Evolutionary conservation across 73 alveolate species (phyloP).

Genomic region (Blepharisma stoltei): DNA sequence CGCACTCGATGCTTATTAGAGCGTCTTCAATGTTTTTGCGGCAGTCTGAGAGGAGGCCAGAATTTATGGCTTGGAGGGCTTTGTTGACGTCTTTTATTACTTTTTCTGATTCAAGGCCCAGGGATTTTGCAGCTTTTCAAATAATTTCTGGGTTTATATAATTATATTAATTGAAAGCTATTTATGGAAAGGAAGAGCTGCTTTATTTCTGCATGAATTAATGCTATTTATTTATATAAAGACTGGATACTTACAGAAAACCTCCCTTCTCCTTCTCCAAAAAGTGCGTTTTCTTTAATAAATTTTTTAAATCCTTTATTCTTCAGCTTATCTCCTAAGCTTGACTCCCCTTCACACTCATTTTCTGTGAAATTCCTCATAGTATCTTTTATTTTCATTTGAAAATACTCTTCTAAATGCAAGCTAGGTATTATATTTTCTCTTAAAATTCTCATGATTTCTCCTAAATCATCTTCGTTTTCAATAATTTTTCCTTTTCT

Average conservation of each 20-base stretch:
- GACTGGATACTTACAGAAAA: no score
- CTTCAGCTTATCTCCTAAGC: background rate
- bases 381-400: no score
- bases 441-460: conserved; percentile 57
- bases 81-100: background rate
- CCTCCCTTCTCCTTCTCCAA: conserved; percentile 30
- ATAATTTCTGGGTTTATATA: no score
- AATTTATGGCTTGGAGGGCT: background rate
- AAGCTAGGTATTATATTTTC: conserved; percentile 32
- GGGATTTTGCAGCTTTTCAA: no score
- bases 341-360: background rate
- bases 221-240: no score
- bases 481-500: conserved; percentile 69
- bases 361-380: no score
- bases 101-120: no score
- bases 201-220: no score
- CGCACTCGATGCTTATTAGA: background rate
- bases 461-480: conserved; percentile 72
- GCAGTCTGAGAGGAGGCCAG: background rate
- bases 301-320: conserved; percentile 12
- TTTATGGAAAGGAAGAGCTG: no score
- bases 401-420: no score
- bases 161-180: no score
- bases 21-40: background rate
- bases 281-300: conserved; percentile 7